These are phyloP conservation scores for Rosa rugosa DNA, from an alignment of 306 rosid genomes.

Conservation along the genomic window DNA sequence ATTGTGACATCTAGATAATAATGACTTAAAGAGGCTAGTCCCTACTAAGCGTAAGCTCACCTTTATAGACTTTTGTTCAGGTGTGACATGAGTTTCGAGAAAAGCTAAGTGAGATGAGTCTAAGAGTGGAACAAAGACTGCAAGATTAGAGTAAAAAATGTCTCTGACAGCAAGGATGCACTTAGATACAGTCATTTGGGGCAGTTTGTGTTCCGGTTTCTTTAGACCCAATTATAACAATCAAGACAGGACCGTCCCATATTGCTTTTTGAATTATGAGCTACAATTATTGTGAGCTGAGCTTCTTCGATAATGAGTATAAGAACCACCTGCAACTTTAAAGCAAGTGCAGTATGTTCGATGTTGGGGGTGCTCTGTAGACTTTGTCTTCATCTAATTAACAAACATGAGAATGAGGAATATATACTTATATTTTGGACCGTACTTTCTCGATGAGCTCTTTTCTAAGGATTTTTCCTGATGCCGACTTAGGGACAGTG, in stretches of 20 bases:
- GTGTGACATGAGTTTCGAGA: no score
- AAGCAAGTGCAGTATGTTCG: background rate
- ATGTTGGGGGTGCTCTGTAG: background rate
- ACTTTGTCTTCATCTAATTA: background rate
- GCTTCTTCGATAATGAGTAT: background rate
- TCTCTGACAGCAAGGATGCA: no score
- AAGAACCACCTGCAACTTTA: background rate
- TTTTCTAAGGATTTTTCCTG: constrained; percentile 90
- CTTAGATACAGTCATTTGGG: background rate
- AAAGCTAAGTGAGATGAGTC: no score
- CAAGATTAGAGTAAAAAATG: background rate
- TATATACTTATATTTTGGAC: constrained; percentile 53
- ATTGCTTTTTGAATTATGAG: background rate
- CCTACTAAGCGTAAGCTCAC: no score
- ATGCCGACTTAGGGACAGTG: constrained; percentile 69
- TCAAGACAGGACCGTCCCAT: background rate
- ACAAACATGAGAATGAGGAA: background rate
- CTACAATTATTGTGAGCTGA: background rate
- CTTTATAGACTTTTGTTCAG: no score
- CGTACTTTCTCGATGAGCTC: constrained; percentile 73
- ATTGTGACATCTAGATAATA: no score
- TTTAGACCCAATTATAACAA: background rate
- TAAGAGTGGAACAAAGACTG: background rate
- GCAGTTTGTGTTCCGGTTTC: background rate
- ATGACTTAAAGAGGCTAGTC: no score